Conservation (phyloP, 805 yeast species). For the Cyberlindnera petersonii region DNA sequence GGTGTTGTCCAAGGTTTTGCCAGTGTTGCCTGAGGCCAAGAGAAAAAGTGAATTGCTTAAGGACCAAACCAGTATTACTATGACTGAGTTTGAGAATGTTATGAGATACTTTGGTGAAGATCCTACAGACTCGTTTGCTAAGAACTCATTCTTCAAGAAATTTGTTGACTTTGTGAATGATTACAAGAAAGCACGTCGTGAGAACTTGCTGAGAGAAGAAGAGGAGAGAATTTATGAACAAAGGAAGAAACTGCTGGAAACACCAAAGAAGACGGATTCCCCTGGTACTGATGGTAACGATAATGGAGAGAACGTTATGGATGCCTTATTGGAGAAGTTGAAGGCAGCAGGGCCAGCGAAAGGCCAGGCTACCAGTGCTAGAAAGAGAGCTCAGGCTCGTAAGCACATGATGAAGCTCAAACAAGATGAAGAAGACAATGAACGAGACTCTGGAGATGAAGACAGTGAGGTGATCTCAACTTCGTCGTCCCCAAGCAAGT, state of each 20-base stretch:
- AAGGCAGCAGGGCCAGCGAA: slow-evolving; percentile 80
- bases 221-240: slow-evolving; percentile 61
- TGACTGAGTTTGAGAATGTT: slow-evolving; percentile 49
- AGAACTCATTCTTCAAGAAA: slow-evolving; percentile 58
- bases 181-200: slow-evolving; percentile 60
- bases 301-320: slow-evolving; percentile 62
- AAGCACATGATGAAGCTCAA: slow-evolving; percentile 48
- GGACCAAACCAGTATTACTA: slow-evolving; percentile 48
- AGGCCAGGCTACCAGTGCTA: slow-evolving; percentile 74
- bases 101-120: slow-evolving; percentile 76
- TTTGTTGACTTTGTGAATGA: slow-evolving; percentile 57
- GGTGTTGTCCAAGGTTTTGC: slow-evolving; percentile 50
- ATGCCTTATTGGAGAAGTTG: slow-evolving; percentile 76
- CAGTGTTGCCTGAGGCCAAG: slow-evolving; percentile 51
- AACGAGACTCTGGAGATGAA: slow-evolving; percentile 19
- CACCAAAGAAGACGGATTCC: slow-evolving; percentile 20
- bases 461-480: slow-evolving; percentile 4
- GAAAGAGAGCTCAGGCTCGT: slow-evolving; percentile 75
- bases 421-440: slow-evolving; percentile 21
- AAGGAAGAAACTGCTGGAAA: slow-evolving; percentile 54
- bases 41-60: slow-evolving; percentile 46
- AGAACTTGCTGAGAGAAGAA: slow-evolving; percentile 65
- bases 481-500: slow-evolving; percentile 19
- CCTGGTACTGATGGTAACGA: slow-evolving; percentile 32
- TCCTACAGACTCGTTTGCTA: slow-evolving; percentile 45